A percentile compares a stretch with the other conserved stretches of the same genome.
Evolutionary conservation across 2,329 filamentous ascomycete genomes (phyloP).

Genomic region (Aureobasidium sp.): DNA sequence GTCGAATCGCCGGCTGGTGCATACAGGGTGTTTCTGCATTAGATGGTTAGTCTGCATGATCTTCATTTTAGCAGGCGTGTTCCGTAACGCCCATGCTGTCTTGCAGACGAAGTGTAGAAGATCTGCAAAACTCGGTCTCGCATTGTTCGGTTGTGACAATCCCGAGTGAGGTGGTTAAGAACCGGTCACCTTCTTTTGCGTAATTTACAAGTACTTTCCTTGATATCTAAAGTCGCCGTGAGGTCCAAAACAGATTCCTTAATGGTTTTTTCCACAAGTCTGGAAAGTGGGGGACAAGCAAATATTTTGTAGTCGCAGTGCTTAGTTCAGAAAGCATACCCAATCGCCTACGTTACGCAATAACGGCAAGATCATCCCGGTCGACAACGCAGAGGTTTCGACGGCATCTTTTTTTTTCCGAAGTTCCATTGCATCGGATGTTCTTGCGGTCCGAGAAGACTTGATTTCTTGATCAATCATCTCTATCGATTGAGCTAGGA

Average conservation of each 20-base stretch:
- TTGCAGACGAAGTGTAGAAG: not conserved
- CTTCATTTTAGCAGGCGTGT: not conserved
- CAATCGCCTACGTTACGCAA: not conserved
- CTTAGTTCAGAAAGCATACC: not conserved
- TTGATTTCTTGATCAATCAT: not conserved
- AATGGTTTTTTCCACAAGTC: too few species aligned
- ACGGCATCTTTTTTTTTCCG: not conserved
- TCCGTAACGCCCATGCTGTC: not conserved
- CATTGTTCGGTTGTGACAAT: not conserved
- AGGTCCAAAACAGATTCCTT: too few species aligned
- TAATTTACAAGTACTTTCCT: too few species aligned
- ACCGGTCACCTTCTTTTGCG: not conserved
- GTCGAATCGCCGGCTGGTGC: too few species aligned
- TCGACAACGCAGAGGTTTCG: not conserved
- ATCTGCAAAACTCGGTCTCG: not conserved
- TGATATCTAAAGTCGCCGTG: too few species aligned
- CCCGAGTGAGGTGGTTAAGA: not conserved
- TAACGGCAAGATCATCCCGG: not conserved
- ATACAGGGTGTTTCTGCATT: too few species aligned
- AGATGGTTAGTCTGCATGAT: too few species aligned
- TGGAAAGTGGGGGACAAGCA: too few species aligned
- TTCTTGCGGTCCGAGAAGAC: not conserved
- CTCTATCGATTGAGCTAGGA: not conserved
- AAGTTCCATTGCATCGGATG: not conserved
- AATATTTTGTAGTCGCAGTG: too few species aligned